Conservation (phyloP, 768 basidiomycete species). For the Naganishia antarctica region DNA sequence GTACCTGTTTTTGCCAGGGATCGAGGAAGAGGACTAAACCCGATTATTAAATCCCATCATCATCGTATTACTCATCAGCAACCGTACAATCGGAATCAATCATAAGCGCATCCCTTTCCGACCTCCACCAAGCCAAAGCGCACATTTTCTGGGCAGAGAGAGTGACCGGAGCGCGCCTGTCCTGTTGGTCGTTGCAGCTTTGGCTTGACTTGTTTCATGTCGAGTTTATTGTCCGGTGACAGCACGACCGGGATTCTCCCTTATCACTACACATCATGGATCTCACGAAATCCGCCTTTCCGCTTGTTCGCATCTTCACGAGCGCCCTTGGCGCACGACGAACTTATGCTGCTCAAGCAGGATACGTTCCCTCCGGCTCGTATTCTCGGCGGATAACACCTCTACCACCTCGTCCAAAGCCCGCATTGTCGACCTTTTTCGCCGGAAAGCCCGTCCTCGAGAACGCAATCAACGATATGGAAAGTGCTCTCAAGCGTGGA, state of each 20-base stretch:
- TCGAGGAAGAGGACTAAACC: too few relatives aligned
- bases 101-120: background rate
- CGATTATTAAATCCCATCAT: too few relatives aligned
- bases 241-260: background rate
- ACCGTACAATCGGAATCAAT: background rate
- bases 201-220: background rate
- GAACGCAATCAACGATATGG: conserved; percentile 65
- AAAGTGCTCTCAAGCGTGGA: conserved; percentile 60
- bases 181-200: background rate
- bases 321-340: background rate
- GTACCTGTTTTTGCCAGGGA: too few relatives aligned
- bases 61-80: too few relatives aligned
- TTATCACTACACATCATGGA: background rate
- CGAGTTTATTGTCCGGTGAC: too few relatives aligned
- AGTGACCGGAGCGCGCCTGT: background rate
- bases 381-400: conserved; percentile 7
- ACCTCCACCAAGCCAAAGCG: background rate
- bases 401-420: conserved; percentile 49
- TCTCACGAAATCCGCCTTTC: background rate
- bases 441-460: conserved; percentile 71
- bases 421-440: conserved; percentile 74
- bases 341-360: conserved; percentile 13
- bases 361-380: conserved; percentile 12
- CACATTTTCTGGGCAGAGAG: conserved; percentile 23
- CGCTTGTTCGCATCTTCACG: conserved; percentile 1